These are phyloP conservation scores for Lipomyces starkeyi DNA, from an alignment of 805 yeast genomes.

Conservation along the genomic window DNA sequence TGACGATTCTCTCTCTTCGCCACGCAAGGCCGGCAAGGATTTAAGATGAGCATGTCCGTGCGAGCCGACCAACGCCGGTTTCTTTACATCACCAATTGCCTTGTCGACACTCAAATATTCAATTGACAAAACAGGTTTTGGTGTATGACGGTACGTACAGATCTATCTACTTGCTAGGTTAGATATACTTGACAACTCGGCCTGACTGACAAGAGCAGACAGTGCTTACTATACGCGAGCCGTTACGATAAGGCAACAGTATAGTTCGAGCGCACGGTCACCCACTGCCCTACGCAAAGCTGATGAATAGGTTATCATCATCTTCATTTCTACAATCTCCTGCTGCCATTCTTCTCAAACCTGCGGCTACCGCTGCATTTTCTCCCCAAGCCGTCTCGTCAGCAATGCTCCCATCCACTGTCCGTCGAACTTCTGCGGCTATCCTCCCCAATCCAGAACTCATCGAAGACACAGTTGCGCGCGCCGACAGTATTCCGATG, in stretches of 20 bases:
- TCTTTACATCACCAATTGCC: too few species aligned
- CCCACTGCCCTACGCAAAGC: background rate
- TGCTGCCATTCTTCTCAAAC: constrained; percentile 9
- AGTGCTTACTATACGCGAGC: background rate
- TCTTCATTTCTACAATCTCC: constrained; percentile 11
- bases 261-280: background rate
- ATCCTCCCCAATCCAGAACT: constrained; percentile 31
- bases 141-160: background rate
- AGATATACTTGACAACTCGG: background rate
- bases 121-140: background rate
- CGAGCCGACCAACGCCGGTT: background rate
- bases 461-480: constrained; percentile 5
- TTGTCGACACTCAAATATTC: too few species aligned
- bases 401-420: constrained; percentile 23
- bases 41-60: background rate
- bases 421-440: constrained; percentile 30
- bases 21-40: background rate
- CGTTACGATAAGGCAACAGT: background rate
- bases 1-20: background rate
- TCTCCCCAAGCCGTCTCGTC: constrained; percentile 11
- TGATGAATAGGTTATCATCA: constrained; percentile 10
- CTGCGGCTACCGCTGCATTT: constrained; percentile 1
- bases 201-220: background rate
- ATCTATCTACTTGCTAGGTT: background rate
- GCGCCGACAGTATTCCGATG: background rate